Evolutionary conservation across 2,329 filamentous ascomycete species (phyloP).

Genomic region (Phialophora macrospora): DNA sequence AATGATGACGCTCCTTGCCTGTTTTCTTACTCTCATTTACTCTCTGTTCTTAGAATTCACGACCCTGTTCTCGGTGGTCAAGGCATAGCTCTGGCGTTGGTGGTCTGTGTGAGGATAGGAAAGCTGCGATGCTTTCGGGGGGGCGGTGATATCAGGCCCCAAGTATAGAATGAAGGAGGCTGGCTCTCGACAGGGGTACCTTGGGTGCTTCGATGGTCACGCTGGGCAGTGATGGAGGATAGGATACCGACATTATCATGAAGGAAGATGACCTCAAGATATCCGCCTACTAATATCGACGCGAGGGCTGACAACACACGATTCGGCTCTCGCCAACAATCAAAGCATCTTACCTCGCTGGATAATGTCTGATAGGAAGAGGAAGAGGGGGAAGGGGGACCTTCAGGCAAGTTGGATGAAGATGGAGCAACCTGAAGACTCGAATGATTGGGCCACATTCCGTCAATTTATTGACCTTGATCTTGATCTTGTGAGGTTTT

Average conservation of each 20-base stretch:
- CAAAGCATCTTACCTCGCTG: conserved; percentile 14
- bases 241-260: conserved; percentile 4
- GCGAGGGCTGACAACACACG: neutral
- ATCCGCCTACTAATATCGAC: conserved; percentile 16
- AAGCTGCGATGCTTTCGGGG: neutral
- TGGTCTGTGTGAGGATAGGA: conserved; percentile 14
- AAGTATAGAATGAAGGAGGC: conserved; percentile 3
- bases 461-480: neutral
- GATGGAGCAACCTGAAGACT: neutral
- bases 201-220: neutral
- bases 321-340: neutral
- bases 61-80: conserved; percentile 21
- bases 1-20: conserved; percentile 32
- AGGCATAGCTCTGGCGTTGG: conserved; percentile 34
- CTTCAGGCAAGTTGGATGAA: conserved; percentile 5
- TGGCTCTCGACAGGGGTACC: neutral
- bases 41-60: conserved; percentile 12
- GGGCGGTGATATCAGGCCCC: neutral
- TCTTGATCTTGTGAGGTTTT: neutral
- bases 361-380: conserved; percentile 17
- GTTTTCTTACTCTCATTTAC: conserved; percentile 16
- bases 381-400: neutral
- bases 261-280: conserved; percentile 4
- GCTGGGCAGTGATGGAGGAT: neutral
- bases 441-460: neutral